Evolutionary conservation across 345 rosid genomes (phyloP).

Genomic region (Ceriops zippeliana): DNA sequence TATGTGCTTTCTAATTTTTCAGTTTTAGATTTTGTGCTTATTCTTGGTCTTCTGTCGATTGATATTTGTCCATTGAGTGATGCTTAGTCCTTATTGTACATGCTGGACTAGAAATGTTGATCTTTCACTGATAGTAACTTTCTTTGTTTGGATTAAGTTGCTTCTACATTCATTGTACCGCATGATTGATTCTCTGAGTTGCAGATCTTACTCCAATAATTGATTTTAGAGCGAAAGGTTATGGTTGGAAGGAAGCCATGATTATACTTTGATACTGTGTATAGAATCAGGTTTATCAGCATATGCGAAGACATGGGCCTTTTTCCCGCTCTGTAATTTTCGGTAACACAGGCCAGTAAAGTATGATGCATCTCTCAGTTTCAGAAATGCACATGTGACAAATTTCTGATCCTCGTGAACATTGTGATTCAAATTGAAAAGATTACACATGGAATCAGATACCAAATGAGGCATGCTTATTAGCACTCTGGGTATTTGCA

Average conservation of each 20-base stretch:
- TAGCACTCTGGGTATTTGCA: not conserved
- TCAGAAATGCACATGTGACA: not conserved
- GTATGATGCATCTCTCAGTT: not conserved
- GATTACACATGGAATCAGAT: not conserved
- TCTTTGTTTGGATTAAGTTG: not conserved
- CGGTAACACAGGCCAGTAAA: no score
- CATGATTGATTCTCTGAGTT: not conserved
- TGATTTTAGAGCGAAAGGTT: not conserved
- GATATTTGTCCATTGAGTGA: not conserved
- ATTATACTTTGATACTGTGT: not conserved
- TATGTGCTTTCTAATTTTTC: not conserved
- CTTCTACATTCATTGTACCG: not conserved
- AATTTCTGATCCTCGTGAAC: not conserved
- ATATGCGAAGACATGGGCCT: not conserved
- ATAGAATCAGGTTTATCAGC: not conserved
- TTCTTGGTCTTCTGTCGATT: not conserved
- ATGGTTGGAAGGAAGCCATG: not conserved
- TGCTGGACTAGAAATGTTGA: not conserved
- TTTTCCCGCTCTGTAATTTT: no score
- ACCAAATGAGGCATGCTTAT: not conserved
- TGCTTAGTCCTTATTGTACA: not conserved
- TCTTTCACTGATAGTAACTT: no score
- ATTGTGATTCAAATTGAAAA: not conserved
- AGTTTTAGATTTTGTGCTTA: conserved; percentile 1
- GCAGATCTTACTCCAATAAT: conserved; percentile 1